phyloP scores from a whole-genome alignment of 768 basidiomycete species.

The Lentinula guzmanii region DNA sequence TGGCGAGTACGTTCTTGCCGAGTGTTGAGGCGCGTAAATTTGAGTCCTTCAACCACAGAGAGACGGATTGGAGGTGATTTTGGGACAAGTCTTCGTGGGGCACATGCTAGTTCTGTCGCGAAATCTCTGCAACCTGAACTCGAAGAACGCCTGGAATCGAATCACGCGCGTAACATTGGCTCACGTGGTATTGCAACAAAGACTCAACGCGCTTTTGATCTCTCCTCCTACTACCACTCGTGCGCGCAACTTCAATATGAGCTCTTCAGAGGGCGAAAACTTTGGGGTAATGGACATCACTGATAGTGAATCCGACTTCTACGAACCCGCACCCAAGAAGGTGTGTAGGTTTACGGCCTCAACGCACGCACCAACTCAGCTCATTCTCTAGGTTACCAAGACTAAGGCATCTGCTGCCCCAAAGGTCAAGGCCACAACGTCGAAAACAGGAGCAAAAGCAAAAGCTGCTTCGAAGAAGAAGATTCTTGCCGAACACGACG shows the following conservation, averaged over 20 bases:
- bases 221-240: conserved; percentile 8
- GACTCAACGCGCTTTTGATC: conserved; percentile 3
- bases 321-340: conserved; percentile 57
- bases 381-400: conserved; percentile 18
- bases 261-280: conserved; percentile 67
- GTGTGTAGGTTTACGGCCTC: conserved; percentile 16
- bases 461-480: conserved; percentile 66
- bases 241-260: conserved; percentile 37
- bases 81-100: background rate
- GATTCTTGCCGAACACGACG: conserved; percentile 57
- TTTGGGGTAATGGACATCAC: conserved; percentile 57
- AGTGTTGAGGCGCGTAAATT: background rate
- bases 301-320: conserved; percentile 64
- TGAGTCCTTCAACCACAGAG: background rate
- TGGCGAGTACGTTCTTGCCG: background rate
- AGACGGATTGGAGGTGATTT: background rate
- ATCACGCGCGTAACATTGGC: background rate
- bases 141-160: background rate
- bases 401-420: conserved; percentile 30
- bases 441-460: conserved; percentile 40
- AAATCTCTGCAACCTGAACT: background rate
- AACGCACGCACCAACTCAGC: conserved; percentile 7
- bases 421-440: conserved; percentile 33
- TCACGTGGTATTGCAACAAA: background rate
- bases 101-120: background rate